Base-by-base conservation (phyloP, 2,329 filamentous ascomycete genomes). In the Apiospora koreana region DNA sequence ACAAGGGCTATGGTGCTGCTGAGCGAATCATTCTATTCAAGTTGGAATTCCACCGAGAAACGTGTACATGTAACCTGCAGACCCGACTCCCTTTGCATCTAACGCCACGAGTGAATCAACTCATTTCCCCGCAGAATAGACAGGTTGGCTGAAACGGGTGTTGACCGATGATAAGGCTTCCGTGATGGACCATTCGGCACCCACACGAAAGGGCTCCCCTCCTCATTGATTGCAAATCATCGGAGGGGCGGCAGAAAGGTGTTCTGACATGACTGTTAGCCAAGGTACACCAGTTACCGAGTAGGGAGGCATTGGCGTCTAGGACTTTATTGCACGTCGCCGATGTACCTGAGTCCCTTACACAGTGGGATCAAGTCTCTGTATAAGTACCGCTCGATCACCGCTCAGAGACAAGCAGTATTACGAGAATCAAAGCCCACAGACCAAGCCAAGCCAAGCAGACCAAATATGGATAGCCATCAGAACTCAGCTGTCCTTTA, bases 401-500 rank as follows among this genome's bases (percentile, higher is more conserved):
- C 54, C 54, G 38, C 31, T 4, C 9, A 18, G 18, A 54, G 23
- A n/a, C 54, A 38, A 7, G 8, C 54, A 38, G 54, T 38, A 45
- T 28, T 28, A 21, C 21, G 21, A 41, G 9, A 31, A 43, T 43
- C 41, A 18, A 42, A 66, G 7, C 14, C 41, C 38, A 23, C 31
- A n/a, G 8, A 25, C 38, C 38, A 43, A 45, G n/a, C 23, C 38
- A 43, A 28, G 14, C 23, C 23, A 43, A 66, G 16, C 38, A 66
- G 25, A 31, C 18, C 38, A 35, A 16, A 54, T 16, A 72, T 73
- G 68, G 45, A 48, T 6, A 54, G 65, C n/a, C 25, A 23, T 41
- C 62, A 50, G 7, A 71, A 71, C 16, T 83, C 82, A 10, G 80
- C 81, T 5, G 81, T 84, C 25, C 74, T 84, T 43, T 79, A 83